These are phyloP conservation scores for Triticum monococcum DNA, from an alignment of 176 grass and related monocot genomes.

Conservation along the genomic window DNA sequence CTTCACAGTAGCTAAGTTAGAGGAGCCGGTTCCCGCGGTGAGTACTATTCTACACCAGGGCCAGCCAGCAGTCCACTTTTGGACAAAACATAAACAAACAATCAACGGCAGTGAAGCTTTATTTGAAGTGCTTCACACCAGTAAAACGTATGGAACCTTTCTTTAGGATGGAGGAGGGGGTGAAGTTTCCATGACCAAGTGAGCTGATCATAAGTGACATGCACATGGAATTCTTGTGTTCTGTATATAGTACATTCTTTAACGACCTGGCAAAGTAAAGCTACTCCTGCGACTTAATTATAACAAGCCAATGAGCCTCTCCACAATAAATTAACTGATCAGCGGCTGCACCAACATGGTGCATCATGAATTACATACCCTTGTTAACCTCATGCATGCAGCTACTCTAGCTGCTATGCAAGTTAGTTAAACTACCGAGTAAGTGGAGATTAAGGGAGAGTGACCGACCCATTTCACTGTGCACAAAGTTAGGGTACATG, in stretches of 20 bases:
- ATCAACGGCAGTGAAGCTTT: not conserved
- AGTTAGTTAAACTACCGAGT: not conserved
- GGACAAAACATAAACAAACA: slow-evolving; percentile 19
- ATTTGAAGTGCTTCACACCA: too few species aligned
- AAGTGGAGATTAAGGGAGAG: too few species aligned
- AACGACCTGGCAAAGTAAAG: slow-evolving; percentile 19
- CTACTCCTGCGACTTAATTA: not conserved
- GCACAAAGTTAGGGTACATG: not conserved
- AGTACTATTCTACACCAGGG: slow-evolving; percentile 30
- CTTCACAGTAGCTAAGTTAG: too few species aligned
- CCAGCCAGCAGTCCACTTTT: slow-evolving; percentile 17
- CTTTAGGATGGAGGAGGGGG: not conserved
- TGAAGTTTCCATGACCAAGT: slow-evolving; percentile 36
- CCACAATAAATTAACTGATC: not conserved
- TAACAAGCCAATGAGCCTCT: slow-evolving; percentile 29
- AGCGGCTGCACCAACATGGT: not conserved
- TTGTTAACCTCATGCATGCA: slow-evolving; percentile 9
- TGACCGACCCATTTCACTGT: not conserved
- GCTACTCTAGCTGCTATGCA: not conserved
- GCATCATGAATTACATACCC: slow-evolving; percentile 24
- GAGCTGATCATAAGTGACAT: slow-evolving; percentile 1
- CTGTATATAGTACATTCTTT: slow-evolving; percentile 7
- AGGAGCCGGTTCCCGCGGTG: too few species aligned
- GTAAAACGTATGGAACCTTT: not conserved
- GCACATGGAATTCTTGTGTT: slow-evolving; percentile 24